Conservation (phyloP, 495 filamentous ascomycete species). For the Annulohypoxylon bovei region DNA sequence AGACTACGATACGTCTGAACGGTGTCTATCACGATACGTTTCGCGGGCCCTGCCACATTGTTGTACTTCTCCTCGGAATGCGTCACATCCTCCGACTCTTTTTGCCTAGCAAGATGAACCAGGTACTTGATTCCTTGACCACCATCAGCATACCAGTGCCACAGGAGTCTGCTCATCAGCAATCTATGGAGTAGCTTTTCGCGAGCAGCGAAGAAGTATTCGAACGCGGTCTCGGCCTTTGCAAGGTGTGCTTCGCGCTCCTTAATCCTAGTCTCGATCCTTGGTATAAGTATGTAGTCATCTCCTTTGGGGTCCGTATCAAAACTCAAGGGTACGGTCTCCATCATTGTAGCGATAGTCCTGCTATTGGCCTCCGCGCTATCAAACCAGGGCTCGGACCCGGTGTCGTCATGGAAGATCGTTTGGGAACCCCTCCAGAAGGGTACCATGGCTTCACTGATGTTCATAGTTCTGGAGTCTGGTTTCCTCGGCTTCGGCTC, state of each 20-base stretch:
- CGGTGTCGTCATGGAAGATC: background rate
- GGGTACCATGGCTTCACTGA: background rate
- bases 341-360: background rate
- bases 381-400: slow-evolving; percentile 3
- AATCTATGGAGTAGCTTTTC: background rate
- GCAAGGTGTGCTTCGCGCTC: background rate
- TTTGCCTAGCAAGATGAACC: background rate
- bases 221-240: slow-evolving; percentile 9
- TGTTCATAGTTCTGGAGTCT: background rate
- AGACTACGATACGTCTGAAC: background rate
- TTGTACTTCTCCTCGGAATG: background rate
- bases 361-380: background rate
- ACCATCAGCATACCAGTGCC: background rate
- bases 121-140: background rate
- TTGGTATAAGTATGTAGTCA: background rate
- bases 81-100: background rate
- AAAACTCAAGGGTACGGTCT: background rate
- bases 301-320: background rate
- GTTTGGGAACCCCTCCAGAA: background rate
- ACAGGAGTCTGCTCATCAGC: background rate
- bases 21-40: background rate
- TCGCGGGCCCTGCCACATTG: background rate
- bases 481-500: too few relatives aligned
- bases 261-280: background rate
- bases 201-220: background rate